Conservation (phyloP, 2,329 filamentous ascomycete species). For the Clonostachys chloroleuca region DNA sequence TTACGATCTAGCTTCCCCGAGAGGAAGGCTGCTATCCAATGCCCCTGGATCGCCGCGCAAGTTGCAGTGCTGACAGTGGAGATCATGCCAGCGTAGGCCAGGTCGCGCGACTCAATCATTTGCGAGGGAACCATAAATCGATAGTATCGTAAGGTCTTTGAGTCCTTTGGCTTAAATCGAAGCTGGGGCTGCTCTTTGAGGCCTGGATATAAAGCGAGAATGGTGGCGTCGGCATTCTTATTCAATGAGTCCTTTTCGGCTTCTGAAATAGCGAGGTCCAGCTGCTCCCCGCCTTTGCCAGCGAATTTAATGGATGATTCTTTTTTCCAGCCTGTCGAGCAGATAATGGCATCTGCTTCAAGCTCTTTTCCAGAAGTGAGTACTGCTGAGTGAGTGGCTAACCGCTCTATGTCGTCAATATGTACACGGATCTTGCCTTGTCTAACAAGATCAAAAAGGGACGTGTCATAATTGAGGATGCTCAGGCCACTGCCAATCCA, state of each 20-base stretch:
- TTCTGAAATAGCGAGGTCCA: slow-evolving; percentile 8
- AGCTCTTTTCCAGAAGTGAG: slow-evolving; percentile 34
- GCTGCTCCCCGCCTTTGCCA: slow-evolving; percentile 1
- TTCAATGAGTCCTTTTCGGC: slow-evolving; percentile 5
- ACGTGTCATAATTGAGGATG: slow-evolving; percentile 47
- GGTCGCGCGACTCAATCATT: slow-evolving; percentile 11
- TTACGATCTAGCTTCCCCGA: slow-evolving; percentile 34
- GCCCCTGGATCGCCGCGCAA: slow-evolving; percentile 29
- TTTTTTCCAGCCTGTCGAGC: slow-evolving; percentile 48
- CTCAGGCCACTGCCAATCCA: slow-evolving; percentile 46
- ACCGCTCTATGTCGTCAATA: slow-evolving; percentile 35
- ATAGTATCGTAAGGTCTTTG: slow-evolving; percentile 14
- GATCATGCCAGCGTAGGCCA: slow-evolving; percentile 25
- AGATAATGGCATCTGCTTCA: slow-evolving; percentile 40
- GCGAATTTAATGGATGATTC: slow-evolving; percentile 36
- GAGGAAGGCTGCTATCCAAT: slow-evolving; percentile 55
- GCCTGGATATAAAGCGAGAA: slow-evolving; percentile 9
- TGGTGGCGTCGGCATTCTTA: slow-evolving; percentile 8
- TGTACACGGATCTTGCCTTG: slow-evolving; percentile 41
- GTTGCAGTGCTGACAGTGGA: slow-evolving; percentile 23
- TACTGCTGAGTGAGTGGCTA: slow-evolving; percentile 30
- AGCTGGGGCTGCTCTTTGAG: slow-evolving; percentile 13
- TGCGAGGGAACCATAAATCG: slow-evolving; percentile 15
- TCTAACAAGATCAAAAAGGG: slow-evolving; percentile 45
- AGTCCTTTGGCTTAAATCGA: slow-evolving; percentile 8